A percentile compares a stretch with the other conserved stretches of the same genome.
Conservation (phyloP, 73 alveolate species). For the Durusdinium trenchii region DNA sequence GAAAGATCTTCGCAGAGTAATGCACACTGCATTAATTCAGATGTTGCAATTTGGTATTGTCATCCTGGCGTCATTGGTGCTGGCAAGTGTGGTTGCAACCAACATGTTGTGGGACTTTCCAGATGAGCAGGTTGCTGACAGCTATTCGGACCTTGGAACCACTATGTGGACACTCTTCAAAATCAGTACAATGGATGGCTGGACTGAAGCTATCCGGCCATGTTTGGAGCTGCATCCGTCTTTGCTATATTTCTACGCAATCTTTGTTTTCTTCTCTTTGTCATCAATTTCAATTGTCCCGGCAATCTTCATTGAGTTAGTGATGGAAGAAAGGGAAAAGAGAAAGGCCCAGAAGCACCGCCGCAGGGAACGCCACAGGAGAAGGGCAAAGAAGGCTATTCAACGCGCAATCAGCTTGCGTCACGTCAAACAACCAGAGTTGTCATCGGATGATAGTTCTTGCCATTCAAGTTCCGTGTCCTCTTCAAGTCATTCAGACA, state of each 20-base stretch:
- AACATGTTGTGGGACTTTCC: conserved; percentile 94
- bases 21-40: conserved; percentile 54
- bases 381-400: neutral
- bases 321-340: conserved; percentile 51
- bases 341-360: neutral
- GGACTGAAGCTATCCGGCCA: conserved; percentile 9
- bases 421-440: neutral
- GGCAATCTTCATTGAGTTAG: conserved; percentile 67
- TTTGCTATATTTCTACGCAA: conserved; percentile 43
- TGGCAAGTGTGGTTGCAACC: conserved; percentile 70
- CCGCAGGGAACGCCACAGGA: neutral
- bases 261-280: conserved; percentile 53
- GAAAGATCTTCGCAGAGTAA: conserved; percentile 64
- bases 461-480: conserved; percentile 33
- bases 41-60: conserved; percentile 48
- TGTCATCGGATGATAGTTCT: neutral
- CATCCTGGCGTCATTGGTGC: conserved; percentile 9
- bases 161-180: conserved; percentile 93
- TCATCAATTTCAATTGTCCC: conserved; percentile 86
- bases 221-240: conserved; percentile 58
- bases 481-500: neutral
- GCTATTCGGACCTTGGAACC: conserved; percentile 59
- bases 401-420: conserved; percentile 35
- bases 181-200: conserved; percentile 88
- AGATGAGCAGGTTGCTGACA: conserved; percentile 38